phyloP scores from a whole-genome alignment of 1,284 basidiomycete genomes.

The Boletus smithii region DNA sequence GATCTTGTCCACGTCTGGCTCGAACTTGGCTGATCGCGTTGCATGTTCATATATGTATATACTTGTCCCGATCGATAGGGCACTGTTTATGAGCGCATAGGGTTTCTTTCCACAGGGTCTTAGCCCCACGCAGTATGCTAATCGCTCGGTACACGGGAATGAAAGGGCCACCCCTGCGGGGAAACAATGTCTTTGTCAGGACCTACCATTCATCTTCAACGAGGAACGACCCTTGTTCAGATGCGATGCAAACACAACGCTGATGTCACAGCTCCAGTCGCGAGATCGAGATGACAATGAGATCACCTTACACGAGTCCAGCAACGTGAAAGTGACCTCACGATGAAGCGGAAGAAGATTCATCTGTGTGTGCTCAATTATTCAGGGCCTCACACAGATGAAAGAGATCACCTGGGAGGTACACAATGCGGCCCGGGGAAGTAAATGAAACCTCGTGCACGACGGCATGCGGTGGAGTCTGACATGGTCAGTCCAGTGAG shows the following conservation, averaged over 20 bases:
- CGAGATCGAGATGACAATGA: slow-evolving; percentile 7
- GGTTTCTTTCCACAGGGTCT: slow-evolving; percentile 16
- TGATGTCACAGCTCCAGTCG: slow-evolving; percentile 16
- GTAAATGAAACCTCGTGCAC: slow-evolving; percentile 24
- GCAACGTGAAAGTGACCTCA: slow-evolving; percentile 20
- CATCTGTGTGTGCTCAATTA: not conserved
- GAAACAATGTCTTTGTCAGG: slow-evolving; percentile 5
- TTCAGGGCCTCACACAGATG: slow-evolving; percentile 4
- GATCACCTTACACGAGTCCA: slow-evolving; percentile 9
- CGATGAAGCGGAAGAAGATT: slow-evolving; percentile 6
- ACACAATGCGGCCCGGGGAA: slow-evolving; percentile 19
- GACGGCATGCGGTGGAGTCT: slow-evolving; percentile 18
- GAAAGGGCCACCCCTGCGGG: slow-evolving; percentile 13
- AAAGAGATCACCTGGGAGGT: slow-evolving; percentile 13
- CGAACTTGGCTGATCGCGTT: slow-evolving; percentile 6
- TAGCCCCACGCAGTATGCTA: not conserved
- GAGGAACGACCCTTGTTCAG: not conserved
- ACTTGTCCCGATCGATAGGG: slow-evolving; percentile 5
- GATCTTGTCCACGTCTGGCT: slow-evolving; percentile 1
- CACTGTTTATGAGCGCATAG: slow-evolving; percentile 12
- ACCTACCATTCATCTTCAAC: not conserved
- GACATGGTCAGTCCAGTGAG: not conserved
- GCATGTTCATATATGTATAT: not conserved
- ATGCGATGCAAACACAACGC: not conserved
- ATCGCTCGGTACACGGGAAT: slow-evolving; percentile 19